phyloP scores from a whole-genome alignment of 108 stramenopile genomes.

The Cyclotella cryptica region DNA sequence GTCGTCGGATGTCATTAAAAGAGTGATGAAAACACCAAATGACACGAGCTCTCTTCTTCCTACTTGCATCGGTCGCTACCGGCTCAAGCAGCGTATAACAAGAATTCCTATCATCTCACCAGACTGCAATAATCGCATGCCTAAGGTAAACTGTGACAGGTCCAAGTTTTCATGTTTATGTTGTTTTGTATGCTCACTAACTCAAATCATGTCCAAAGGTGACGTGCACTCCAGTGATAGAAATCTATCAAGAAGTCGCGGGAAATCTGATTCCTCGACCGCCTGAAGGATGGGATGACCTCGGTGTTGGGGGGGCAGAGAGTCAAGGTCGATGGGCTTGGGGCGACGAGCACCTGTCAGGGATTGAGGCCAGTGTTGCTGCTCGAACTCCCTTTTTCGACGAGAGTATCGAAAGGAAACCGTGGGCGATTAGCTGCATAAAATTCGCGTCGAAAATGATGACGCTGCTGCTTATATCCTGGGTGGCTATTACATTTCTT shows the following conservation, averaged over 20 bases:
- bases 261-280: constrained; percentile 79
- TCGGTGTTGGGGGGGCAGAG: constrained; percentile 82
- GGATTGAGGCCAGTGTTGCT: constrained; percentile 79
- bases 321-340: constrained; percentile 90
- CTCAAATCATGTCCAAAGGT: background rate
- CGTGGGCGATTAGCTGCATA: background rate
- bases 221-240: constrained; percentile 44
- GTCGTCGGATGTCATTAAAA: constrained; percentile 35
- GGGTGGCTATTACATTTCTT: constrained; percentile 63
- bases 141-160: background rate
- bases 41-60: constrained; percentile 53
- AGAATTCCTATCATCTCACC: background rate
- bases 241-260: constrained; percentile 72
- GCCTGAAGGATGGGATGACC: constrained; percentile 92
- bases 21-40: constrained; percentile 21
- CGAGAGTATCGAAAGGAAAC: constrained; percentile 8
- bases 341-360: constrained; percentile 74
- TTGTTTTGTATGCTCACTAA: background rate
- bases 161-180: background rate
- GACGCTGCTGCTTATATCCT: constrained; percentile 65
- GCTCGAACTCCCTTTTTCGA: constrained; percentile 64
- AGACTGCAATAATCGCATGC: constrained; percentile 9
- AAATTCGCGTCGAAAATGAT: constrained; percentile 52
- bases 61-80: constrained; percentile 75
- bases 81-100: constrained; percentile 48